Conservation (phyloP, 108 stramenopile genomes). For the Parmales sp. region DNA sequence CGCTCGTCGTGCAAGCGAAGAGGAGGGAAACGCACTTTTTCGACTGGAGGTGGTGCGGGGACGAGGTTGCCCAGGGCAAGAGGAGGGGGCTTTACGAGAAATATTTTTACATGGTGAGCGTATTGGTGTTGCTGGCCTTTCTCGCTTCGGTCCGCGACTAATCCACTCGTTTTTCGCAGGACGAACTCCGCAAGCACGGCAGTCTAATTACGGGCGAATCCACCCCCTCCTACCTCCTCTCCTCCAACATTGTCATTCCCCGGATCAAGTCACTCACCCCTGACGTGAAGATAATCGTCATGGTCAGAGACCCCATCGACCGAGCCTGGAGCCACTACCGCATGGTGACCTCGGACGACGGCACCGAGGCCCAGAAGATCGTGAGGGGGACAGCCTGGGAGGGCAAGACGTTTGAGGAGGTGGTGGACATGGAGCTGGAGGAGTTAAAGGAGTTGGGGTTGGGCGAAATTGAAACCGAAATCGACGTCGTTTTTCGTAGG, state of each 20-base stretch:
- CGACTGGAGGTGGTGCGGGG: conserved; percentile 84
- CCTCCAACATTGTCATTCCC: conserved; percentile 80
- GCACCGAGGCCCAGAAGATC: conserved; percentile 67
- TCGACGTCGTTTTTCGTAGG: conserved; percentile 31
- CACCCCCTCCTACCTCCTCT: conserved; percentile 84
- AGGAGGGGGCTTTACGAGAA: conserved; percentile 45
- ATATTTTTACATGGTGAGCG: too few species aligned
- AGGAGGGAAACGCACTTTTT: conserved; percentile 94
- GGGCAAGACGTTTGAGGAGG: conserved; percentile 66
- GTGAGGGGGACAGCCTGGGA: conserved; percentile 66
- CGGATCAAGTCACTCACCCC: conserved; percentile 55
- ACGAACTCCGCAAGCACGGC: conserved; percentile 38
- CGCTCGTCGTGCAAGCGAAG: conserved; percentile 57
- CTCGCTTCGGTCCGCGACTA: too few species aligned
- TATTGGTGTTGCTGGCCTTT: too few species aligned
- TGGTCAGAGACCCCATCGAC: conserved; percentile 83
- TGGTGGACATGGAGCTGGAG: conserved; percentile 60
- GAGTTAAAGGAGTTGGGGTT: conserved; percentile 57
- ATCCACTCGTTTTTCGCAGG: too few species aligned
- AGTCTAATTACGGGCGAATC: conserved; percentile 83
- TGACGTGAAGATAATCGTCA: conserved; percentile 71
- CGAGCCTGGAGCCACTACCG: conserved; percentile 84
- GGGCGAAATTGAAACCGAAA: conserved; percentile 42
- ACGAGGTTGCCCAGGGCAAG: conserved; percentile 26
- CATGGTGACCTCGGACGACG: conserved; percentile 76